phyloP scores from a whole-genome alignment of 2,329 filamentous ascomycete species.

The Aspergillus sp. region DNA sequence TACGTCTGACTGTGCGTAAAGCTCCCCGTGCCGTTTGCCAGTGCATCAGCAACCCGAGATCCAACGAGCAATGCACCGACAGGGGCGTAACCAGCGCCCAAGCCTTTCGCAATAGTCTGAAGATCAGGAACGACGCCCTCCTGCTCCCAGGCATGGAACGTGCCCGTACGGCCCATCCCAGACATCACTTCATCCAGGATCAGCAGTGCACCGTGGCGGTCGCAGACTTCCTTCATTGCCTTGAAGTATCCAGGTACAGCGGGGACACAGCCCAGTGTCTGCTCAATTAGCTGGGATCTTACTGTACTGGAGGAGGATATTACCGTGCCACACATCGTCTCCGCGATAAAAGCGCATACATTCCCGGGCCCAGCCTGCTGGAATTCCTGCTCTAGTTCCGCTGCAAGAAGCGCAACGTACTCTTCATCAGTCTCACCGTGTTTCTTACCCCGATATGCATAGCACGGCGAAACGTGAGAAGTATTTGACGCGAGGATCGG shows the following conservation, averaged over 20 bases:
- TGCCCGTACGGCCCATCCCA: slow-evolving; percentile 56
- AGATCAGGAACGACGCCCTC: slow-evolving; percentile 56
- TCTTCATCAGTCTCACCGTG: slow-evolving; percentile 38
- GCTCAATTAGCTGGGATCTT: background rate
- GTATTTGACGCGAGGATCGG: slow-evolving; percentile 31
- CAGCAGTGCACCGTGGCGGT: slow-evolving; percentile 56
- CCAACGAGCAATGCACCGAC: slow-evolving; percentile 54
- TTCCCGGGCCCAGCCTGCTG: slow-evolving; percentile 46
- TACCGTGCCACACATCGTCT: slow-evolving; percentile 51
- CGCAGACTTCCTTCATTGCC: slow-evolving; percentile 55
- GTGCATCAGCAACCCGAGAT: slow-evolving; percentile 46
- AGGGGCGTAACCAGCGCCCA: slow-evolving; percentile 55
- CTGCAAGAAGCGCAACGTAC: slow-evolving; percentile 43
- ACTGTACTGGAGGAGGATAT: slow-evolving; percentile 13
- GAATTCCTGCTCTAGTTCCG: slow-evolving; percentile 52
- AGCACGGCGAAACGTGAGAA: slow-evolving; percentile 26
- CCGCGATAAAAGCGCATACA: slow-evolving; percentile 49
- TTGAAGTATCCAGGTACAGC: slow-evolving; percentile 55
- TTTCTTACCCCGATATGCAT: slow-evolving; percentile 39
- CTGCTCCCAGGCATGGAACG: slow-evolving; percentile 57
- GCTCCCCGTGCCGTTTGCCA: slow-evolving; percentile 43
- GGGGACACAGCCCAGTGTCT: slow-evolving; percentile 52
- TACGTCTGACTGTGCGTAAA: slow-evolving; percentile 61
- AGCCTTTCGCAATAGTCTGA: slow-evolving; percentile 57
- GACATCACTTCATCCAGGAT: slow-evolving; percentile 53